phyloP scores from a whole-genome alignment of 2,329 filamentous ascomycete genomes.

The Didymella sp. region DNA sequence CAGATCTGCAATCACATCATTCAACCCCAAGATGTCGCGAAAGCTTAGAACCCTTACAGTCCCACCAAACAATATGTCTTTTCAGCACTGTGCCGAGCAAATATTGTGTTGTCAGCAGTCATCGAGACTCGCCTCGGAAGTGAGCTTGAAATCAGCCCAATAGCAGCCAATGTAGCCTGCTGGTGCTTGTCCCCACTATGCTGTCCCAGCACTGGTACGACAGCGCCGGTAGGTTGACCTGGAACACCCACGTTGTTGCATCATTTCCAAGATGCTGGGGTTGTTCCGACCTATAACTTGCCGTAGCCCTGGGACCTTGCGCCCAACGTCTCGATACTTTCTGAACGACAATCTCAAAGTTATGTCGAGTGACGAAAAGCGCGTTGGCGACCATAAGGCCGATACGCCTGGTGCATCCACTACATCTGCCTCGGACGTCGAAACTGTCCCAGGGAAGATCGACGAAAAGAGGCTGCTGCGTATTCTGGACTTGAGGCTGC shows the following conservation, averaged over 20 bases:
- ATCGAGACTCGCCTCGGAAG: slow-evolving; percentile 19
- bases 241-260: slow-evolving; percentile 39
- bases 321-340: not conserved
- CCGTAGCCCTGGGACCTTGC: not conserved
- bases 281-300: slow-evolving; percentile 17
- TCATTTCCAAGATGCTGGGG: slow-evolving; percentile 29
- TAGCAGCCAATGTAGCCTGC: slow-evolving; percentile 14
- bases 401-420: slow-evolving; percentile 28
- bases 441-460: slow-evolving; percentile 41
- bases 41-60: slow-evolving; percentile 13
- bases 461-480: slow-evolving; percentile 66
- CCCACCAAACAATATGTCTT: slow-evolving; percentile 7
- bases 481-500: slow-evolving; percentile 57
- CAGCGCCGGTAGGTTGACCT: slow-evolving; percentile 17
- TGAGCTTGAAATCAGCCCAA: slow-evolving; percentile 28
- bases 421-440: slow-evolving; percentile 38
- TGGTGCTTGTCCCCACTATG: slow-evolving; percentile 11
- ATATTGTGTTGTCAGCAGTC: slow-evolving; percentile 13
- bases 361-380: slow-evolving; percentile 32
- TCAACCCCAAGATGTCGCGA: slow-evolving; percentile 42
- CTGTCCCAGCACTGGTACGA: slow-evolving; percentile 12
- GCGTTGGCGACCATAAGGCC: slow-evolving; percentile 15
- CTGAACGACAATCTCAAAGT: not conserved
- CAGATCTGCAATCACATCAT: slow-evolving; percentile 47
- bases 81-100: slow-evolving; percentile 10